These are phyloP conservation scores for Mortierella sp. DNA, from an alignment of 371 early-diverging fungal species.

Conservation along the genomic window DNA sequence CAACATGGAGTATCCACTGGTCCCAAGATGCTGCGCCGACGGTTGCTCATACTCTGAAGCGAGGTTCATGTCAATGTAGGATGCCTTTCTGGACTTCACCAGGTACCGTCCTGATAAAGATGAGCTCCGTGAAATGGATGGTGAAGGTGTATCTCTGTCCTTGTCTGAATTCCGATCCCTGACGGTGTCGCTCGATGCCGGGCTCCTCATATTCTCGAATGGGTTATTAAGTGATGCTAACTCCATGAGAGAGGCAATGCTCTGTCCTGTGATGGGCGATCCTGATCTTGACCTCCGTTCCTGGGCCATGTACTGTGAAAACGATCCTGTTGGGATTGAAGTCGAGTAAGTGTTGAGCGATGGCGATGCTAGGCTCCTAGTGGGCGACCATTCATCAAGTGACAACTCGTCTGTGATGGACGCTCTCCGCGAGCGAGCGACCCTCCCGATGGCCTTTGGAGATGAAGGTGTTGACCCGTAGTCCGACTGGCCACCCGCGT, in stretches of 20 bases:
- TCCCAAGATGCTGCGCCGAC: conserved; percentile 18
- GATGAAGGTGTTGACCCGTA: conserved; percentile 54
- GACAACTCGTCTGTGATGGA: conserved; percentile 55
- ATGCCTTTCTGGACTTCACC: conserved; percentile 56
- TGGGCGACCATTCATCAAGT: conserved; percentile 51
- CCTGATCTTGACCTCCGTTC: conserved; percentile 43
- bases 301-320: conserved; percentile 51
- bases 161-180: conserved; percentile 49
- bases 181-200: conserved; percentile 42
- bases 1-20: conserved; percentile 28
- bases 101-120: conserved; percentile 50
- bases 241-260: conserved; percentile 56
- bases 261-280: conserved; percentile 47
- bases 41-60: conserved; percentile 45
- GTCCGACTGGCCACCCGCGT: conserved; percentile 47
- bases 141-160: conserved; percentile 51
- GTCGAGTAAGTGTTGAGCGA: conserved; percentile 59
- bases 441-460: conserved; percentile 46
- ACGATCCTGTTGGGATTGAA: conserved; percentile 56
- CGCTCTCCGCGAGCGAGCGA: conserved; percentile 45
- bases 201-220: conserved; percentile 48
- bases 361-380: conserved; percentile 41
- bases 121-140: conserved; percentile 53
- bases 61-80: conserved; percentile 53
- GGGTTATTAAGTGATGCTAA: conserved; percentile 47